Percentiles rank a stretch among this genome's conserved stretches.
These are phyloP conservation scores for Lyophyllum decastes DNA, from an alignment of 768 basidiomycete genomes.

Conservation along the genomic window DNA sequence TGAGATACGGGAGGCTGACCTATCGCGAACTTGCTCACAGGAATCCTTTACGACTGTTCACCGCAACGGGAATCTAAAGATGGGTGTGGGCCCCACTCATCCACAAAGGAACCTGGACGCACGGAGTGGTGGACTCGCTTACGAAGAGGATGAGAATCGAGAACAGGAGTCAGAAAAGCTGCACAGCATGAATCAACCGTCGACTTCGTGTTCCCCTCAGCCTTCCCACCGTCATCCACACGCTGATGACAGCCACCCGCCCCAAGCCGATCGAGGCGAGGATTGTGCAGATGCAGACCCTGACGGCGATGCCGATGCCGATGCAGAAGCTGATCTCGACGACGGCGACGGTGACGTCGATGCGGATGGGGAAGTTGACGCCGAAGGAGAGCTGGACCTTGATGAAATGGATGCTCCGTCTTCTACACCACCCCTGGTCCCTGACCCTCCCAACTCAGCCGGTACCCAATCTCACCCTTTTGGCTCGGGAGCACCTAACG, in stretches of 20 bases:
- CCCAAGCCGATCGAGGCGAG: not conserved
- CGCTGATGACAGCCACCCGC: not conserved
- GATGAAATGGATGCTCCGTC: slow-evolving; percentile 10
- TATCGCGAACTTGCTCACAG: too few relatives aligned
- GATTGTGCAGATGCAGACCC: not conserved
- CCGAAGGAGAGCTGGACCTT: slow-evolving; percentile 23
- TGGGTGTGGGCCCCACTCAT: not conserved
- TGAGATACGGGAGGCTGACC: not conserved
- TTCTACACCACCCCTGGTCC: not conserved
- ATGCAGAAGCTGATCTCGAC: slow-evolving; percentile 5
- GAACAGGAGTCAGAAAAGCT: not conserved
- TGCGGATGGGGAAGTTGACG: slow-evolving; percentile 30
- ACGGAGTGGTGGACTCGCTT: too few relatives aligned
- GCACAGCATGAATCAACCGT: not conserved
- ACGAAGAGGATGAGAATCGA: not conserved
- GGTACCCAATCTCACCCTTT: not conserved
- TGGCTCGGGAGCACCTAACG: not conserved
- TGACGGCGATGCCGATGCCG: slow-evolving; percentile 6
- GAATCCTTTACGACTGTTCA: too few relatives aligned
- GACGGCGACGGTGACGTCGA: slow-evolving; percentile 25
- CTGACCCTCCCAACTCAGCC: not conserved
- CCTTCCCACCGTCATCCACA: not conserved
- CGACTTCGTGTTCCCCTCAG: not conserved
- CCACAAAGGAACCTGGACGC: not conserved
- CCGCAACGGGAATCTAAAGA: too few relatives aligned